phyloP scores from a whole-genome alignment of 2,329 filamentous ascomycete genomes.

The Hypoxylon sp. region DNA sequence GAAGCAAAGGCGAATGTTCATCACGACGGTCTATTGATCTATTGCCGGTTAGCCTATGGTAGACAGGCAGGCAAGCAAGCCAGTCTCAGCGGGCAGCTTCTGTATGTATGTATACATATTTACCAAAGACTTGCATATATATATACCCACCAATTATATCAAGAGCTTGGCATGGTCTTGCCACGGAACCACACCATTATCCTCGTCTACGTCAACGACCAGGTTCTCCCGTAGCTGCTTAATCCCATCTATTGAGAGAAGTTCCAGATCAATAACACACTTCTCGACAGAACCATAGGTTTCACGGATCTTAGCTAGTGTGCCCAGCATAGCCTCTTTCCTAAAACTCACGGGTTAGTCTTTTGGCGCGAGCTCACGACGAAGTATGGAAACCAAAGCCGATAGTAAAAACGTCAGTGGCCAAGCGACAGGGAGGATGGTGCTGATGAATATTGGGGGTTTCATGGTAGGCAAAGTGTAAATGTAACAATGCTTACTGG shows the following conservation, averaged over 20 bases:
- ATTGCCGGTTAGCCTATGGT: too few species aligned
- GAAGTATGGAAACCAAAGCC: background rate
- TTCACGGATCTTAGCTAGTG: constrained; percentile 62
- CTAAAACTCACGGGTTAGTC: constrained; percentile 45
- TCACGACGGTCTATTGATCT: too few species aligned
- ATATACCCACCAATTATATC: constrained; percentile 36
- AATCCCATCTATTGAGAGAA: constrained; percentile 64
- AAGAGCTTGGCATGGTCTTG: constrained; percentile 40
- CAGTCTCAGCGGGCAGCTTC: constrained; percentile 16
- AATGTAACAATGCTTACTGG: constrained; percentile 44
- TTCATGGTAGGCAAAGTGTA: background rate
- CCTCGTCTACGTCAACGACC: constrained; percentile 40
- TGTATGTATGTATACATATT: constrained; percentile 29
- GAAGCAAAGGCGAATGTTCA: too few species aligned
- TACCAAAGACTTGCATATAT: constrained; percentile 35
- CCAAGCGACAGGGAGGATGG: background rate
- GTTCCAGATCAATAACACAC: constrained; percentile 68
- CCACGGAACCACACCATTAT: constrained; percentile 42
- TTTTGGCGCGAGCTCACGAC: constrained; percentile 52
- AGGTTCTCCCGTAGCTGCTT: constrained; percentile 45
- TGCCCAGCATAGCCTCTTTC: constrained; percentile 59
- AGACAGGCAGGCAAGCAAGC: constrained; percentile 8
- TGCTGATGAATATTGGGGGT: constrained; percentile 3
- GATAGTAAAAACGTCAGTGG: background rate
- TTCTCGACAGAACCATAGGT: constrained; percentile 70